Conservation (phyloP, 2,329 filamentous ascomycete species). For the Fusarium napiforme region DNA sequence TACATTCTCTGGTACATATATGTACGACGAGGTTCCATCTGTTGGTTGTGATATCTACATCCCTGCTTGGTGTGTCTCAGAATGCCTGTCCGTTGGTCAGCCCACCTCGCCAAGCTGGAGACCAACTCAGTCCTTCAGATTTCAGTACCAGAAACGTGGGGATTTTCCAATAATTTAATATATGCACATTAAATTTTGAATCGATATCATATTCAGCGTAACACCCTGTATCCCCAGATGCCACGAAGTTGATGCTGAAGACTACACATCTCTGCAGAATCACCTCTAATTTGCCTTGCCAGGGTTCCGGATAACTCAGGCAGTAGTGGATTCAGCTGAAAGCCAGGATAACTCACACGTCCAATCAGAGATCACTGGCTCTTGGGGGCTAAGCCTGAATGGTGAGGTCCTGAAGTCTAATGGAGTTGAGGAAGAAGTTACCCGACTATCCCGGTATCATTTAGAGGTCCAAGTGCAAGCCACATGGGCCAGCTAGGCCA, state of each 20-base stretch:
- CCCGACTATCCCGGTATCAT: neutral
- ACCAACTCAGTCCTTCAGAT: neutral
- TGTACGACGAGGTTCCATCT: neutral
- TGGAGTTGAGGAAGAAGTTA: neutral
- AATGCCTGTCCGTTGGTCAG: neutral
- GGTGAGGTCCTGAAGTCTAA: neutral
- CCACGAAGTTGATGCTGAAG: rapidly evolving
- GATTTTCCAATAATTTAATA: rapidly evolving
- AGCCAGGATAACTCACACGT: neutral
- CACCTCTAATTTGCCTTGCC: neutral
- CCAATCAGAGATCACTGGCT: neutral
- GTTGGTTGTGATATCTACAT: neutral
- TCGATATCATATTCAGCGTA: rapidly evolving
- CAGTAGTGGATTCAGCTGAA: neutral
- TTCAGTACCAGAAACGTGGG: rapidly evolving
- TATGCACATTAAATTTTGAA: rapidly evolving
- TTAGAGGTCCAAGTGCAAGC: neutral
- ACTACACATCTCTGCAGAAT: neutral
- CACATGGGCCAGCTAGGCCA: neutral
- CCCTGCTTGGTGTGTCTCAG: neutral
- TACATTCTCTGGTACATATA: neutral
- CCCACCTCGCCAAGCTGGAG: neutral
- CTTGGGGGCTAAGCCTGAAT: neutral
- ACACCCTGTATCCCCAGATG: rapidly evolving
- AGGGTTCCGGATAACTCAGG: no score